Evolutionary conservation across 208 protist genomes (phyloP), one percentile per base, ranked within the genome.

Genomic region (Crithidia brevicula): DNA sequence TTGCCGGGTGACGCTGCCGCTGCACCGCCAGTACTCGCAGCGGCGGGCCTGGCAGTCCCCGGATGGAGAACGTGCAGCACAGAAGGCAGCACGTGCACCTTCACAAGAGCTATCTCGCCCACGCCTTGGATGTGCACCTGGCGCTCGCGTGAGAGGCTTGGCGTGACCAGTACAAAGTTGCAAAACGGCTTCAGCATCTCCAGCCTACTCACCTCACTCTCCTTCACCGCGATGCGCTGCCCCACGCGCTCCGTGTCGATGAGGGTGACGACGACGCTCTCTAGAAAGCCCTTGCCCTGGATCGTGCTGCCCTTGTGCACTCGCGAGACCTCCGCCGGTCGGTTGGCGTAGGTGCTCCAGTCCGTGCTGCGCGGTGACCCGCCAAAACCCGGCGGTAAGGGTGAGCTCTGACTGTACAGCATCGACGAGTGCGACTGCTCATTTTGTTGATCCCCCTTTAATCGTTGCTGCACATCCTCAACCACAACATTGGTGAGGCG

Each of bases 221-320:
- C 42, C 61, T 81, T 72, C 33, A 95, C 77, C 27, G 59, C 65
- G 4, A 93, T 65, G 42, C 50, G 72, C 45, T 71, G 69, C 18
- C 83, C 81, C 40, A 83, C 42, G 30, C 76, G 69, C 23, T 42
- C 68, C 11, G 83, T 82, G 61, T 93, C 82, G 7, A 89, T 67
- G 36, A 95, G 36, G 22, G 53, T 65, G 18, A 95, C 25, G 0
- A 57, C 36, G 6, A 95, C 18, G 6, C 25, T 40, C 9, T 54
- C 34, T 6, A 95, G 61, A 28, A 68, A 67, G 9, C 79, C 74
- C 27, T 87, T 85, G 28, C 90, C 90, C 46, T 93, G 86, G 47
- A 95, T 50, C 5, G 79, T 79, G 10, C 69, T 66, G 31, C 76
- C 81, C 15, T 68, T 74, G 60, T 83, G 75, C 20, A 38, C 31